Conservation (phyloP, 257 asterid species). For the Solanum raphanifolium region DNA sequence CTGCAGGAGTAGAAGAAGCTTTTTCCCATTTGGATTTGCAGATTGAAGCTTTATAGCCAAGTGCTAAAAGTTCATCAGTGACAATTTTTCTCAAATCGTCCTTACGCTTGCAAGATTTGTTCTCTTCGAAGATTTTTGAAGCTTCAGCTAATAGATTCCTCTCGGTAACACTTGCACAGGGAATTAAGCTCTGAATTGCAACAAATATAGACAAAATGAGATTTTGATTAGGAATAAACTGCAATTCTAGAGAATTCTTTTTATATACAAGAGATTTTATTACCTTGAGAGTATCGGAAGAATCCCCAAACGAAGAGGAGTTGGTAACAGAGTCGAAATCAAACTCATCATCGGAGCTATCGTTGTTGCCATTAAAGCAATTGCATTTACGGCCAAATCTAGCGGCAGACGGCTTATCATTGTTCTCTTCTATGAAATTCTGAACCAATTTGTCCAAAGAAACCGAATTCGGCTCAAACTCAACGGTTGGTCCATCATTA, state of each 20-base stretch:
- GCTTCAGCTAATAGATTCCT: constrained; percentile 73
- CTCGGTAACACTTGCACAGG: constrained; percentile 58
- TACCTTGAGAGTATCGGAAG: constrained; percentile 67
- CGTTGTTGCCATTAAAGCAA: constrained; percentile 82
- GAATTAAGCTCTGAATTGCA: constrained; percentile 52
- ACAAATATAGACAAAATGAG: background rate
- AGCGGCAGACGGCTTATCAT: constrained; percentile 34
- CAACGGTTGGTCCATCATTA: constrained; percentile 15
- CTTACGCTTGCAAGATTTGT: constrained; percentile 49
- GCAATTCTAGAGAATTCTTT: background rate
- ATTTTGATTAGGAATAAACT: background rate
- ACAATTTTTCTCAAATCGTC: constrained; percentile 61
- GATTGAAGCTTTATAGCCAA: constrained; percentile 59
- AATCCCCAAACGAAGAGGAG: constrained; percentile 53
- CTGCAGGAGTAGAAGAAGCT: constrained; percentile 67
- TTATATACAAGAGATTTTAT: background rate
- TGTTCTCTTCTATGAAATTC: constrained; percentile 66
- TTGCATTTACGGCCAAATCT: constrained; percentile 71
- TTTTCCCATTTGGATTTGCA: constrained; percentile 94
- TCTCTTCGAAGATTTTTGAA: constrained; percentile 61
- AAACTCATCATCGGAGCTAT: constrained; percentile 79
- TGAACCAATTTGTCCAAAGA: constrained; percentile 80
- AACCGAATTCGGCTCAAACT: constrained; percentile 84
- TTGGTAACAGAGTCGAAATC: constrained; percentile 36
- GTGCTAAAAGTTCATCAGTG: constrained; percentile 44